phyloP scores from a whole-genome alignment of 441 rosid genomes.

The Geranium incanum region DNA sequence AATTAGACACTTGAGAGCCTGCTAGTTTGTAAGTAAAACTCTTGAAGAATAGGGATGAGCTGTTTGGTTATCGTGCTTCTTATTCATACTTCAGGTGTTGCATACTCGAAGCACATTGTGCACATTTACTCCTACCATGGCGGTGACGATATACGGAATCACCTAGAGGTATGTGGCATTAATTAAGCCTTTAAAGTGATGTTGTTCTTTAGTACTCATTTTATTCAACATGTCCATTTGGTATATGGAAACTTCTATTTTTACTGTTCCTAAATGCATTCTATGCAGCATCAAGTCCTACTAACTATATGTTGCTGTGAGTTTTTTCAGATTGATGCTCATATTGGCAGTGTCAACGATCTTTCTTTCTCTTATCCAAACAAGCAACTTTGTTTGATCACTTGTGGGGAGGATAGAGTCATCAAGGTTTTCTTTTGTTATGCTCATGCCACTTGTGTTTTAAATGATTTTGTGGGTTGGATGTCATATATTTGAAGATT shows the following conservation, averaged over 20 bases:
- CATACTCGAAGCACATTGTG: slow-evolving; percentile 76
- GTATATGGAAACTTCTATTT: background rate
- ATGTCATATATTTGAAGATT: slow-evolving; percentile 17
- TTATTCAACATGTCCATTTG: background rate
- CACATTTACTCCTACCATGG: slow-evolving; percentile 65
- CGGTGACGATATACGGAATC: slow-evolving; percentile 56
- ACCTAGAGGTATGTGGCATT: slow-evolving; percentile 56
- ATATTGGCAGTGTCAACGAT: slow-evolving; percentile 65
- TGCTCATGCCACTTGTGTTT: slow-evolving; percentile 6
- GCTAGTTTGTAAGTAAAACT: slow-evolving; percentile 11
- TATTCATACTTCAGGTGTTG: slow-evolving; percentile 51
- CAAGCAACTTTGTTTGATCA: slow-evolving; percentile 54
- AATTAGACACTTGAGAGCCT: slow-evolving; percentile 8
- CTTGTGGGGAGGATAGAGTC: slow-evolving; percentile 69
- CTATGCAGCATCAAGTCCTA: background rate
- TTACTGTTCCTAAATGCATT: background rate
- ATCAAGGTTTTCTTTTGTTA: slow-evolving; percentile 45
- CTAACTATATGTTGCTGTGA: background rate
- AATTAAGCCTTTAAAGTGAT: slow-evolving; percentile 1
- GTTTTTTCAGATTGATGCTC: slow-evolving; percentile 62
- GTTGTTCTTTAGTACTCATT: background rate
- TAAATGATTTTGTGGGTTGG: slow-evolving; percentile 13
- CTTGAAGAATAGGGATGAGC: background rate
- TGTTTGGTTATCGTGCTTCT: slow-evolving; percentile 12
- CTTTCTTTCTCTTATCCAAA: slow-evolving; percentile 65